Evolutionary conservation across 495 filamentous ascomycete genomes (phyloP), one percentile per base, ranked within the genome.

Genomic region (Podospora pseudocomata): DNA sequence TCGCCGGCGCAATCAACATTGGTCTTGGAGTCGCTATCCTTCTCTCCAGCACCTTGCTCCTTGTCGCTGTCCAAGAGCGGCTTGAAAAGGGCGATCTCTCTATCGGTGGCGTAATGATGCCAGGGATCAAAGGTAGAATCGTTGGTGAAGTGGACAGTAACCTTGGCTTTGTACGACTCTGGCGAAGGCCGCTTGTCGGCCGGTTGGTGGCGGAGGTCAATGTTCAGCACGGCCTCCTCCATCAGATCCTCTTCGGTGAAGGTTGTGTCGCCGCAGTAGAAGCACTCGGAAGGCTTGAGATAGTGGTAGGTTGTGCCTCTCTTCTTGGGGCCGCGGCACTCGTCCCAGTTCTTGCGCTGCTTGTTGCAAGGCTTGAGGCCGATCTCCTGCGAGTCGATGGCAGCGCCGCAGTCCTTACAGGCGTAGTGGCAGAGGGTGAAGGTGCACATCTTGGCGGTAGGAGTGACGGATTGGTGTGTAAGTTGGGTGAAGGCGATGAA

Each of bases 371-470:
- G 55, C 55, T 26, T 58, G 19, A 15, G 23, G 55, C 1, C n/a
- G 55, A 58, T 20, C n/a, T 26, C n/a, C n/a, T 58, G n/a, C 18
- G n/a, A 20, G 19, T 58, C 55, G 55, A 58, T 58, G 55, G 23
- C n/a, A 9, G 55, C 55, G 55, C n/a, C 23, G 55, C 55, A 58
- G 55, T 58, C 55, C 18, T 20, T 58, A 1, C 55, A 58, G 55
- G 3, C 55, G 55, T 58, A 58, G n/a, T 58, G n/a, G n/a, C 55
- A 58, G 55, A 58, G 55, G 3, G 23, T 58, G 55, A 20, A 58
- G 55, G 55, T 58, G 55, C 55, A 58, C 55, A 58, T 58, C n/a
- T 58, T 58, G n/a, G 55, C 55, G 55, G 3, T 26, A 49, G 39
- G 9, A 18, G 39, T 49, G 39, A 18, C 13, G 7, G 7, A 13